Evolutionary conservation across 2,329 filamentous ascomycete genomes (phyloP).

Genomic region (Talaromyces sp.): DNA sequence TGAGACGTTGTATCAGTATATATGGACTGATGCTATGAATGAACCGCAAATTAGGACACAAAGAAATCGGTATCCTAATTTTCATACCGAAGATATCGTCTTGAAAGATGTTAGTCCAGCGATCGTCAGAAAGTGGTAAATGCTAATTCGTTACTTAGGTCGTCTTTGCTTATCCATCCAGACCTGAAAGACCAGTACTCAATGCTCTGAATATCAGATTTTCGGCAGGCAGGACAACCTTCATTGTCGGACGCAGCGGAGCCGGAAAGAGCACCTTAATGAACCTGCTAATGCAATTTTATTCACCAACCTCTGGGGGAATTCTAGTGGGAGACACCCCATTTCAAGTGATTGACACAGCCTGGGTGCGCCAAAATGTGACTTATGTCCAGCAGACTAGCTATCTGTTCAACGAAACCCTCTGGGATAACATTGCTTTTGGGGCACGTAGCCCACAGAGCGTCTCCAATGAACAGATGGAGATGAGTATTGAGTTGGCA

Average conservation of each 20-base stretch:
- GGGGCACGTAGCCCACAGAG: constrained; percentile 54
- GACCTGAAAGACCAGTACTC: constrained; percentile 59
- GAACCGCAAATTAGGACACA: constrained; percentile 18
- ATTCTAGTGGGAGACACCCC: constrained; percentile 66
- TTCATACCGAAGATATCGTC: constrained; percentile 65
- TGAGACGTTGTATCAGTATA: constrained; percentile 54
- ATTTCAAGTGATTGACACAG: constrained; percentile 59
- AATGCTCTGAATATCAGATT: constrained; percentile 65
- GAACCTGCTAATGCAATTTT: constrained; percentile 75
- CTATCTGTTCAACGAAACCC: constrained; percentile 74
- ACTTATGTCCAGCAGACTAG: constrained; percentile 80
- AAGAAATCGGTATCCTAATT: constrained; percentile 29
- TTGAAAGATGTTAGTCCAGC: constrained; percentile 58
- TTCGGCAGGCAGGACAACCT: constrained; percentile 67
- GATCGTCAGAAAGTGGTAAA: background rate
- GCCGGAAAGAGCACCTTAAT: constrained; percentile 89
- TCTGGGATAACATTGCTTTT: constrained; percentile 74
- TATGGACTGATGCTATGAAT: constrained; percentile 28
- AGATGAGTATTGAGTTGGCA: constrained; percentile 62
- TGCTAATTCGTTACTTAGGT: constrained; percentile 50
- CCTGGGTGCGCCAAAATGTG: constrained; percentile 74
- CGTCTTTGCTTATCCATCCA: constrained; percentile 77
- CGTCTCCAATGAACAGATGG: constrained; percentile 56
- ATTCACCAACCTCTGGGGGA: constrained; percentile 61
- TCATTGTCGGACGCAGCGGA: constrained; percentile 80